Evolutionary conservation across 805 yeast species (phyloP), one percentile per base, ranked within the genome.

Genomic region (Ogataea naganishii): DNA sequence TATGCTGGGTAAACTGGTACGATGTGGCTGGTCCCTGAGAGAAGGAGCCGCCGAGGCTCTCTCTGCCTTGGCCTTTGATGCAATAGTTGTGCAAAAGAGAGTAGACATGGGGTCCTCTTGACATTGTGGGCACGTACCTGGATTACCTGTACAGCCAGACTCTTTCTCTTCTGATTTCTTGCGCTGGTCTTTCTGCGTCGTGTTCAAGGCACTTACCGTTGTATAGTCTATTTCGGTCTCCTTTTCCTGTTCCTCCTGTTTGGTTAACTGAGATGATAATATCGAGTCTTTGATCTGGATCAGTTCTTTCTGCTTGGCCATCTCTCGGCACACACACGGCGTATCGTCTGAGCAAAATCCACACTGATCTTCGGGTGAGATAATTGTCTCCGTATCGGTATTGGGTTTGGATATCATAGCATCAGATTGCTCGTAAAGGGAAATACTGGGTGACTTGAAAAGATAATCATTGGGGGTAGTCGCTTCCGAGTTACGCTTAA

Each of bases 311-410:
- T 67, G 74, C 40, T 64, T 62, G 3, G 75, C 77, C 12, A 73
- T 81, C 42, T 85, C 96, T 17, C 89, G 72, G 51, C 96, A 89
- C 3, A 89, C 81, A 56, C 97, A 89, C 2, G 95, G 88, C 0
- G 94, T 77, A 41, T 77, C 92, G 41, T 83, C 95, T 0, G 94
- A 74, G 49, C 97, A 89, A 54, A 89, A 88, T 0, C 97, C 97
- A 56, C 97, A 89, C 35, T 80, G 74, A 40, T 82, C 94, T 36
- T 52, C 53, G 6, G 55, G 51, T 1, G 51, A 35, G 23, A 42
- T 34, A n/a, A 66, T 63, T 6, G 74, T 69, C 2, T 72, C 68
- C 22, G 56, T 55, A 29, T 66, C 72, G 36, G 37, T 31, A 14
- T 42, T 52, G 20, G 37, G 41, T 10, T 37, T 39, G 7, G 34